Evolutionary conservation across 805 yeast genomes (phyloP), one percentile per base, ranked within the genome.

Genomic region (Teunomyces pallodes): DNA sequence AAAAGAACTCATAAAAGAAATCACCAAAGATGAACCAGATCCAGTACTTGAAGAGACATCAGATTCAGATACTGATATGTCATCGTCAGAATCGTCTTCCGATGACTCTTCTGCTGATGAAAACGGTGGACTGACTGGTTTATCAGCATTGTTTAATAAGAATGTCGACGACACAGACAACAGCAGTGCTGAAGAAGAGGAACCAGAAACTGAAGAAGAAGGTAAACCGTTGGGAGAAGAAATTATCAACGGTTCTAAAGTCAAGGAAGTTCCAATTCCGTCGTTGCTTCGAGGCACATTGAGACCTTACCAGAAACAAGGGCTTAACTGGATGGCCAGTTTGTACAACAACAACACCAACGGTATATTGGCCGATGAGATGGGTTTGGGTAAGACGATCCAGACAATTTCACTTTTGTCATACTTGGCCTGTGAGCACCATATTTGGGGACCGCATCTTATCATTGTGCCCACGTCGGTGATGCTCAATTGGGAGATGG

Each of bases 401-500:
- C 99, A 94, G 64, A 94, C 99, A 0, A 94, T 94, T 45, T 81
- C 97, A 0, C 68, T 94, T 36, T 69, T 94, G 14, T 77, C 95
- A 0, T 91, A 91, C 64, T 72, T 94, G 45, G 99, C 99, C 0
- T 90, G 97, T 58, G 96, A 86, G 58, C 91, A 91, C 60, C 87
- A 88, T 50, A 81, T 86, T 13, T 94, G 99, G 99, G 99, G 99
- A 0, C 99, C 99, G 0, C 99, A 94, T 72, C 72, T 94, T 46
- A 91, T 94, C 68, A 84, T 94, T 50, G 99, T 94, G 4, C 99
- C 99, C 3, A 94, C 99, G 0, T 89, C 97, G 12, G 99, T 94
- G 6, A 84, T 94, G 84, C 80, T 94, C 46, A 94, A 94, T 62
- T 94, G 99, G 99, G 99, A 94, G 65, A 92, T 95, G 97, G 99